Base-by-base conservation (phyloP, 1,284 basidiomycete species). In the Cryptococcus jaspeensis region DNA sequence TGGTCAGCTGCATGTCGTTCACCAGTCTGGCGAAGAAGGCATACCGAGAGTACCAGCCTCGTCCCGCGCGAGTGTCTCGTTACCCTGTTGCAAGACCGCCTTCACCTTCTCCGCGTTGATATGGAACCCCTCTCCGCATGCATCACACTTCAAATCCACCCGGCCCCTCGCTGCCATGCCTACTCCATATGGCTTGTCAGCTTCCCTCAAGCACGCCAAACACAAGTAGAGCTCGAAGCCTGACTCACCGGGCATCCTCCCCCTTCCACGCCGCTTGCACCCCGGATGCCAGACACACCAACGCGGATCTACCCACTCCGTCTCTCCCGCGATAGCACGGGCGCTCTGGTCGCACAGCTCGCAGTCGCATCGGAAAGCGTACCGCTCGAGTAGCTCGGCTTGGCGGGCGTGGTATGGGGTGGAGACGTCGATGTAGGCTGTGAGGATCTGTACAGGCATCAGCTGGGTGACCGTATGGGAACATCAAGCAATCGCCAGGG, bases 391-490 rank as follows among this genome's bases (percentile, higher is more conserved):
- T 20, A 95, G 78, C 6, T 84, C 80, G 20, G 77, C 71, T 62
- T 84, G 85, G 32, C 92, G 82, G 23, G 83, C 75, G 0, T 72
- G 60, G 7, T 75, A 76, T 0, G 90, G 88, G 13, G 89, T 80
- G 1, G 86, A 89, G 2, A 87, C 84, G 72, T 98, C 95, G 47
- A 96, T 83, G 67, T 98, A 98, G 13, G 90, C 82, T 1, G 87
- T 92, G 52, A 86, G 62, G 56, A 81, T 66, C 79, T 81, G 56
- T 15, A 59, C 25, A 85, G 16, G 1, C 54, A 11, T 52, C 39
- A 56, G 37, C 41, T 37, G 11, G 43, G 28, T 43, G 12, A 23
- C 12, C 4, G 15, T 25, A 18, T 23, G 22, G 16, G 0, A 18
- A 53, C 54, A 57, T 41, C 43, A n/a, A n/a, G n/a, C n/a, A n/a